Conservation (phyloP, 2,329 filamentous ascomycete species). For the Trichoderma simmonsii region DNA sequence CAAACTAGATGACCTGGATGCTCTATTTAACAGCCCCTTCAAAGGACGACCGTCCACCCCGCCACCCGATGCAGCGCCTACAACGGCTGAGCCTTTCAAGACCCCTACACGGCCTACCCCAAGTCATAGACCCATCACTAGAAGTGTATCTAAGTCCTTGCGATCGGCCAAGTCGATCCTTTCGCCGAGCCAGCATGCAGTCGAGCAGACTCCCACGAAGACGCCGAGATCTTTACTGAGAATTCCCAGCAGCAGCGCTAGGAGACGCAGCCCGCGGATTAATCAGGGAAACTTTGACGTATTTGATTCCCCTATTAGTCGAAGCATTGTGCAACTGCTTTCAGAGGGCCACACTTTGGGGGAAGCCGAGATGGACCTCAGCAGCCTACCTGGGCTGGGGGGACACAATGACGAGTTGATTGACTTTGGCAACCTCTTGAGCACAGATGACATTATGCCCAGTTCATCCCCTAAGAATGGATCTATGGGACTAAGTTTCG, state of each 20-base stretch:
- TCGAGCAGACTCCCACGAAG: slow-evolving; percentile 50
- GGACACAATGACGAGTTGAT: slow-evolving; percentile 35
- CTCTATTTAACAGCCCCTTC: slow-evolving; percentile 61
- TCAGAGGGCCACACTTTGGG: slow-evolving; percentile 52
- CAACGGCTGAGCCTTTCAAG: slow-evolving; percentile 51
- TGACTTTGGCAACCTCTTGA: slow-evolving; percentile 49
- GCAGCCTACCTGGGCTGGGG: slow-evolving; percentile 38
- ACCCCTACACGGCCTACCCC: slow-evolving; percentile 62
- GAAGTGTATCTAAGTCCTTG: slow-evolving; percentile 57
- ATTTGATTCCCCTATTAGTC: slow-evolving; percentile 57
- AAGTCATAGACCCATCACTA: slow-evolving; percentile 58
- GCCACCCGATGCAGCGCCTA: slow-evolving; percentile 43
- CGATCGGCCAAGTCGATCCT: slow-evolving; percentile 43
- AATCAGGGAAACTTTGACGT: slow-evolving; percentile 38
- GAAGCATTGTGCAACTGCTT: slow-evolving; percentile 62
- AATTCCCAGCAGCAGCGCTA: slow-evolving; percentile 31
- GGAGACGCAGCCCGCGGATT: slow-evolving; percentile 44
- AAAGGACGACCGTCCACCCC: slow-evolving; percentile 48
- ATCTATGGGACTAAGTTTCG: slow-evolving; percentile 32
- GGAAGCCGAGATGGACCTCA: slow-evolving; percentile 44
- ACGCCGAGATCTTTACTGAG: slow-evolving; percentile 36
- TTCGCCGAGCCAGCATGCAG: slow-evolving; percentile 43
- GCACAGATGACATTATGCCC: slow-evolving; percentile 46
- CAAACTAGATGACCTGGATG: slow-evolving; percentile 54
- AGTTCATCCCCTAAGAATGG: slow-evolving; percentile 45